phyloP scores from a whole-genome alignment of 228 moss, liverwort and hornwort species.

The Sphagnum fallax region DNA sequence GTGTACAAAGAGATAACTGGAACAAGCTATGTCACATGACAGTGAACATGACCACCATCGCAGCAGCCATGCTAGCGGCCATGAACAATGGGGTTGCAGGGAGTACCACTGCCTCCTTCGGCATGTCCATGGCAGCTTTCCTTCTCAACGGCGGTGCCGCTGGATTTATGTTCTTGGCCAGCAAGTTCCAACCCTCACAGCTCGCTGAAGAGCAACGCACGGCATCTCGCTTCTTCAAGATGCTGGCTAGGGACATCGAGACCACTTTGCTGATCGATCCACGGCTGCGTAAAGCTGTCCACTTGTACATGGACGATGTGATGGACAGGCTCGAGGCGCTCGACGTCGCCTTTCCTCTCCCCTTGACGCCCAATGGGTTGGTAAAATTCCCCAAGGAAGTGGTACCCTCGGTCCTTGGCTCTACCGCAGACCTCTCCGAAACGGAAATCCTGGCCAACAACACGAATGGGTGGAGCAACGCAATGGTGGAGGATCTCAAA shows the following conservation, averaged over 20 bases:
- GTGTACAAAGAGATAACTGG: conserved; percentile 22
- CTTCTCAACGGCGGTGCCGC: conserved; percentile 9
- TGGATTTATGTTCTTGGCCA: conserved; percentile 18
- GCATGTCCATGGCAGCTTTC: conserved; percentile 14
- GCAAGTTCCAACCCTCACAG: conserved; percentile 22
- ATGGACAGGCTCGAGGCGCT: conserved; percentile 13
- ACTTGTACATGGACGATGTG: conserved; percentile 13
- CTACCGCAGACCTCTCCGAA: background rate
- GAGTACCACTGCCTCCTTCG: background rate
- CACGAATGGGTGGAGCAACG: conserved; percentile 9
- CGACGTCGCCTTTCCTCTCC: conserved; percentile 20
- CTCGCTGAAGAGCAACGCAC: conserved; percentile 27
- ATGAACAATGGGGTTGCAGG: conserved; percentile 6
- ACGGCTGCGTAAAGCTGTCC: conserved; percentile 17
- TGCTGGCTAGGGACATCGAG: conserved; percentile 14
- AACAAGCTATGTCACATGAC: conserved; percentile 23
- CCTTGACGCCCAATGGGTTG: conserved; percentile 17
- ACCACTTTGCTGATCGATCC: conserved; percentile 25
- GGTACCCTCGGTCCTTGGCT: background rate
- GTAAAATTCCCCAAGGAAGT: conserved; percentile 19
- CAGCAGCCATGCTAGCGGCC: conserved; percentile 13
- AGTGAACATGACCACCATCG: conserved; percentile 10
- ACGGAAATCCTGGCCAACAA: background rate
- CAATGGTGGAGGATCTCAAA: conserved; percentile 7
- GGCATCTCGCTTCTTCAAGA: conserved; percentile 27